Evolutionary conservation across 768 basidiomycete species (phyloP).

Genomic region (Amanita fuliginea): DNA sequence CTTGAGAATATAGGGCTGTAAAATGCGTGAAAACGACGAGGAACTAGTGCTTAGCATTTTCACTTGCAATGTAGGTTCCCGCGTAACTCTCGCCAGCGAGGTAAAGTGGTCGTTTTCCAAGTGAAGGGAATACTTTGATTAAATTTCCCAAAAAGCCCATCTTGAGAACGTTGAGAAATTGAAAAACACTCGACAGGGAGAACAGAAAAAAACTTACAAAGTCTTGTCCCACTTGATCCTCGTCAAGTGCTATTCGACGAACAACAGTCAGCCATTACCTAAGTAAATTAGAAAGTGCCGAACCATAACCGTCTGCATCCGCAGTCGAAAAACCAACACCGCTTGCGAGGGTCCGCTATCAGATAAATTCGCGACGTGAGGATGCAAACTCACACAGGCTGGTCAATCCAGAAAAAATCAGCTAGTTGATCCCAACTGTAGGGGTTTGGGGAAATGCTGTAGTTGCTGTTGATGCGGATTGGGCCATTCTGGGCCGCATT

Average conservation of each 20-base stretch:
- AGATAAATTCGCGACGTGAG: background rate
- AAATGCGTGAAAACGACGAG: background rate
- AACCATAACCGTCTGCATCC: slow-evolving; percentile 50
- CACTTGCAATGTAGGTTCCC: slow-evolving; percentile 55
- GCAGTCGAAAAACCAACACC: slow-evolving; percentile 58
- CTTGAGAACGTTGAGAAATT: slow-evolving; percentile 19
- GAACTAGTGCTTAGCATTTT: background rate
- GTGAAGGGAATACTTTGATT: slow-evolving; percentile 63
- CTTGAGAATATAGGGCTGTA: slow-evolving; percentile 66
- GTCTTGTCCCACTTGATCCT: slow-evolving; percentile 54
- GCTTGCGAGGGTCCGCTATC: slow-evolving; percentile 5
- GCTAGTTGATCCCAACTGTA: slow-evolving; percentile 50
- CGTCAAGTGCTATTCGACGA: slow-evolving; percentile 33
- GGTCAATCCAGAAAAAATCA: slow-evolving; percentile 67
- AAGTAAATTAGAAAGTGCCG: background rate
- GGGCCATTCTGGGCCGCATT: slow-evolving; percentile 48
- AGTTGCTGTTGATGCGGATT: slow-evolving; percentile 42
- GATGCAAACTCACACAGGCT: slow-evolving; percentile 42
- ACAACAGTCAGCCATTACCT: background rate
- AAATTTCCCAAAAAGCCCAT: slow-evolving; percentile 64
- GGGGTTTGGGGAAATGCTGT: slow-evolving; percentile 36
- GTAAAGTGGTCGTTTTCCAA: slow-evolving; percentile 55
- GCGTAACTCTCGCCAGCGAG: slow-evolving; percentile 70
- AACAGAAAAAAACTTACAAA: slow-evolving; percentile 26
- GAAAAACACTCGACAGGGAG: background rate